phyloP scores from a whole-genome alignment of 257 asterid genomes.

The Petunia secreta region DNA sequence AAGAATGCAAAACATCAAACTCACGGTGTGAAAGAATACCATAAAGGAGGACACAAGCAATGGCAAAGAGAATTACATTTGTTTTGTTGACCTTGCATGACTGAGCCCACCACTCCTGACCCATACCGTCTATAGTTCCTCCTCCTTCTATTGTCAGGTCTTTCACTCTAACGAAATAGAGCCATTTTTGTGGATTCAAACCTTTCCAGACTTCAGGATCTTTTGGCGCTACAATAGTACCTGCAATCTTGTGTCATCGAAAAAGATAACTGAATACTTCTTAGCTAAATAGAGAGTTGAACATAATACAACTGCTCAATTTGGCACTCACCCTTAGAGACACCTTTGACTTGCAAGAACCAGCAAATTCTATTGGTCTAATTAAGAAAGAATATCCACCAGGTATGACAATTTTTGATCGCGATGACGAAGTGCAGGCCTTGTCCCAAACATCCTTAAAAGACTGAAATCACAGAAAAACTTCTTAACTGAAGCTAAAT shows the following conservation, averaged over 20 bases:
- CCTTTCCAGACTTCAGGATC: constrained; percentile 73
- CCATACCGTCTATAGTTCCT: constrained; percentile 73
- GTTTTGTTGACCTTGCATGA: constrained; percentile 82
- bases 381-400: constrained; percentile 48
- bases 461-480: constrained; percentile 50
- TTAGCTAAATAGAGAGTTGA: not conserved
- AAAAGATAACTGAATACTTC: not conserved
- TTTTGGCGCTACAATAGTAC: constrained; percentile 66
- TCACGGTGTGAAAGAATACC: constrained; percentile 19
- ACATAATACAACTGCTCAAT: constrained; percentile 9
- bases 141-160: constrained; percentile 76
- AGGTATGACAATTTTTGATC: constrained; percentile 54
- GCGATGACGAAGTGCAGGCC: constrained; percentile 52
- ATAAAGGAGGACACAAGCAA: not conserved
- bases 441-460: constrained; percentile 63
- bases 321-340: constrained; percentile 56
- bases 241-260: constrained; percentile 55
- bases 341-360: constrained; percentile 72
- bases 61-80: constrained; percentile 51
- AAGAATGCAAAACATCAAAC: constrained; percentile 24
- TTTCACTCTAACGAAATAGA: constrained; percentile 67
- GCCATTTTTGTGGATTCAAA: constrained; percentile 66
- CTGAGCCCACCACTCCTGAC: constrained; percentile 83
- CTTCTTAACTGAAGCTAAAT: not conserved
- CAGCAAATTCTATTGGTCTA: constrained; percentile 56